Evolutionary conservation across 2,329 filamentous ascomycete genomes (phyloP).

Genomic region (Ascochyta clinopodiicola): DNA sequence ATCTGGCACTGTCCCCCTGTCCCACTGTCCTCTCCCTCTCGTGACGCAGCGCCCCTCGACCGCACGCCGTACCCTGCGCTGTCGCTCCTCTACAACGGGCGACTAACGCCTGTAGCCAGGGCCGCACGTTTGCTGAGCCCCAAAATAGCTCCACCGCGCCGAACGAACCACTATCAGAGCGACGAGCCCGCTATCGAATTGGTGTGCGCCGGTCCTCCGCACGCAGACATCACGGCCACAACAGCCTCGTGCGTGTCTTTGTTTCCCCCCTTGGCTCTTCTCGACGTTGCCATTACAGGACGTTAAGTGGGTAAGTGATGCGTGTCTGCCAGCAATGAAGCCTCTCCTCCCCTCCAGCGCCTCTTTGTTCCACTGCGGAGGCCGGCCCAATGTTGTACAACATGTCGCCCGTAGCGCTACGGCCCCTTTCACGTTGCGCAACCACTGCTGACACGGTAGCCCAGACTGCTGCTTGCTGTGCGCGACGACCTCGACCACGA

Average conservation of each 20-base stretch:
- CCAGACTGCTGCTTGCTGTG: conserved; percentile 33
- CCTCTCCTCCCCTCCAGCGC: conserved; percentile 23
- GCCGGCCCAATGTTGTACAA: conserved; percentile 44
- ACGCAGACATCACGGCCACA: conserved; percentile 9
- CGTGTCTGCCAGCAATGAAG: conserved; percentile 22
- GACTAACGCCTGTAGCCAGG: conserved; percentile 28
- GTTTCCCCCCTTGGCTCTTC: conserved; percentile 19
- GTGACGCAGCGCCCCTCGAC: conserved; percentile 16
- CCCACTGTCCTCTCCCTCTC: background rate
- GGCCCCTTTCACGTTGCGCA: conserved; percentile 37
- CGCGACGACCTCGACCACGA: conserved; percentile 22
- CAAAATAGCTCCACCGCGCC: conserved; percentile 30
- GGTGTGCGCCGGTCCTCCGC: conserved; percentile 12
- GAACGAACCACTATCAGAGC: conserved; percentile 15
- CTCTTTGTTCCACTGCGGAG: conserved; percentile 43
- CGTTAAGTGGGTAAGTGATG: conserved; percentile 37
- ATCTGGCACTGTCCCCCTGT: too few relatives aligned
- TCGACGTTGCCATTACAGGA: conserved; percentile 14
- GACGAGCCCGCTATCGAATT: conserved; percentile 14
- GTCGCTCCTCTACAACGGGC: conserved; percentile 23
- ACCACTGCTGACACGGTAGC: conserved; percentile 39
- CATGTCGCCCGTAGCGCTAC: conserved; percentile 38
- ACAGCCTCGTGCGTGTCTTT: conserved; percentile 23
- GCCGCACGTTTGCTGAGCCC: conserved; percentile 30
- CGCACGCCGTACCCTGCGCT: conserved; percentile 12